Percentiles rank a stretch among this genome's conserved stretches.
Evolutionary conservation across 148 eudicot genomes (phyloP).

Genomic region (Rhododendron williamsianum): DNA sequence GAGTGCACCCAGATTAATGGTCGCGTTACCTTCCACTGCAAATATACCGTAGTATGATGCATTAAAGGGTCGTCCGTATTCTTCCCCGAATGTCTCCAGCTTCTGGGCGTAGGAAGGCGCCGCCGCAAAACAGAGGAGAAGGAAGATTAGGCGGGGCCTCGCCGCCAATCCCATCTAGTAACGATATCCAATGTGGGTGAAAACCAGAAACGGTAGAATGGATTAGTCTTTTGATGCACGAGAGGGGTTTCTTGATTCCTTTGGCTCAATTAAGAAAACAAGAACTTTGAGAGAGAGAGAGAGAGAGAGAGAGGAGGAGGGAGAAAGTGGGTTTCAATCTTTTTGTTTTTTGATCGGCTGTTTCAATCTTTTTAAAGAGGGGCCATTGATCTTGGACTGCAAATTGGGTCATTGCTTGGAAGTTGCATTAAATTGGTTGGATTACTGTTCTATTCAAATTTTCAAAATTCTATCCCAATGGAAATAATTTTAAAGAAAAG

Average conservation of each 20-base stretch:
- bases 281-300: background rate
- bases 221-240: background rate
- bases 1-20: slow-evolving; percentile 24
- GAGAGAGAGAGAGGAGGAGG: background rate
- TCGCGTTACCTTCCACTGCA: slow-evolving; percentile 26
- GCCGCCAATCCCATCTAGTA: background rate
- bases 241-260: background rate
- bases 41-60: slow-evolving; percentile 2
- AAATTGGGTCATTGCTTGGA: background rate
- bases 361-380: background rate
- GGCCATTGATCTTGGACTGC: background rate
- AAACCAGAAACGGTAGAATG: background rate
- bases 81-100: background rate
- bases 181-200: background rate
- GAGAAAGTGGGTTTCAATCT: background rate
- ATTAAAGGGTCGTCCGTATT: slow-evolving; percentile 34
- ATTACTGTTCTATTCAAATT: background rate
- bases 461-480: background rate
- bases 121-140: slow-evolving; percentile 14
- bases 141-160: background rate
- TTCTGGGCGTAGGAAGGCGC: slow-evolving; percentile 6
- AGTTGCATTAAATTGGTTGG: background rate
- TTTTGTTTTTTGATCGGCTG: too few relatives aligned
- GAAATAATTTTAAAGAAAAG: background rate
- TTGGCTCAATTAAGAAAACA: background rate